A percentile compares a stretch with the other conserved stretches of the same genome.
Evolutionary conservation across 2,329 filamentous ascomycete species (phyloP).

Genomic region (Rhinocladiella mackenziei): DNA sequence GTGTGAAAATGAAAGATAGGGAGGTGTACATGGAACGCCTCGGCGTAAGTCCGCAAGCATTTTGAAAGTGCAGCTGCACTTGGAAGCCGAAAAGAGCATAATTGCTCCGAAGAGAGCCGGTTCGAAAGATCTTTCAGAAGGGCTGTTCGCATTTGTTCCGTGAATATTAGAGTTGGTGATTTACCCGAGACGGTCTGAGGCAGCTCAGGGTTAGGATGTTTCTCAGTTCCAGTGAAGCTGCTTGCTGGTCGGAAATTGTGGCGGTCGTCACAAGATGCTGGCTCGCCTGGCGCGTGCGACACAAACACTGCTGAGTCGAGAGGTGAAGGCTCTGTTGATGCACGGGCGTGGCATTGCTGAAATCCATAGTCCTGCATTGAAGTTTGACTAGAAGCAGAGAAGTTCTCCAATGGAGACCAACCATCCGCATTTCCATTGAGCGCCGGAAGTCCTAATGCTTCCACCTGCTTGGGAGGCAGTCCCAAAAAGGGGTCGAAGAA

Average conservation of each 20-base stretch:
- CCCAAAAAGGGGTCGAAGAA: slow-evolving; percentile 24
- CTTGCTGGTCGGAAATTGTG: neutral
- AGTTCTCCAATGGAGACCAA: slow-evolving; percentile 22
- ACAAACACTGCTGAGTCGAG: neutral
- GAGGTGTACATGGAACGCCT: slow-evolving; percentile 35
- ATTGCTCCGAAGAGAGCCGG: slow-evolving; percentile 8
- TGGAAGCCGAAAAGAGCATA: slow-evolving; percentile 14
- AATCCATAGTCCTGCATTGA: slow-evolving; percentile 22
- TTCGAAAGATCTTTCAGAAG: slow-evolving; percentile 18
- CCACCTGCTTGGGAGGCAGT: slow-evolving; percentile 18
- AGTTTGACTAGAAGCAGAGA: slow-evolving; percentile 18
- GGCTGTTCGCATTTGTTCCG: slow-evolving; percentile 21
- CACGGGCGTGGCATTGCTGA: slow-evolving; percentile 2
- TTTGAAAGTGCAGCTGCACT: slow-evolving; percentile 28
- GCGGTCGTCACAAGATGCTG: neutral
- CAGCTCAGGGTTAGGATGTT: neutral
- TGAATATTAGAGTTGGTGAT: slow-evolving; percentile 13
- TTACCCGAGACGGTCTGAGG: slow-evolving; percentile 5
- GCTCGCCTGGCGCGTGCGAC: neutral
- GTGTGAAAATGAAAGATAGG: slow-evolving; percentile 36
- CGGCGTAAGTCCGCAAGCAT: slow-evolving; percentile 33
- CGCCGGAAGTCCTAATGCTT: slow-evolving; percentile 14
- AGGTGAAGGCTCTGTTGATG: slow-evolving; percentile 2
- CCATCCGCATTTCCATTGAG: slow-evolving; percentile 13
- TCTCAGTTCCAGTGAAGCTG: slow-evolving; percentile 3